Conservation (phyloP, 108 stramenopile genomes). For the Phaeodactylum tricornutum region DNA sequence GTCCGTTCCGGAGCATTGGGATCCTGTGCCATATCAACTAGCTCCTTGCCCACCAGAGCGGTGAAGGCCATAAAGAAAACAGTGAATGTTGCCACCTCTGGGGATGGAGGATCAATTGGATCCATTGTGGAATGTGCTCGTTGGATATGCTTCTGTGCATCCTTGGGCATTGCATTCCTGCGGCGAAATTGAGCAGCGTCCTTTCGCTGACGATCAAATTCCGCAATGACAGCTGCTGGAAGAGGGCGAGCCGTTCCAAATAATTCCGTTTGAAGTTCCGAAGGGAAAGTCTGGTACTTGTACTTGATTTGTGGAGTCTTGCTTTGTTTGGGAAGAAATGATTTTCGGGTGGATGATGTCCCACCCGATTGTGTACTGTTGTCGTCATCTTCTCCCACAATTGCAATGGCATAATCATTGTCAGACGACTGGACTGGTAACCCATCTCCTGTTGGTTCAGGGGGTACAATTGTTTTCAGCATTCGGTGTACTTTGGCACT, state of each 20-base stretch:
- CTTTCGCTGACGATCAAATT: conserved; percentile 78
- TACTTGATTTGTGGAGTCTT: conserved; percentile 13
- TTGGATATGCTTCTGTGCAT: conserved; percentile 21
- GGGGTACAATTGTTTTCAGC: conserved; percentile 79
- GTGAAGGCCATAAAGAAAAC: conserved; percentile 81
- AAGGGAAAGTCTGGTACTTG: conserved; percentile 63
- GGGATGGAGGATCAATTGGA: conserved; percentile 24
- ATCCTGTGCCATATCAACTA: conserved; percentile 57
- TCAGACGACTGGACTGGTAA: conserved; percentile 19
- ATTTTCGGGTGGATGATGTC: conserved; percentile 23
- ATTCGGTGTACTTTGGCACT: conserved; percentile 60
- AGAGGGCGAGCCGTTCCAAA: conserved; percentile 71
- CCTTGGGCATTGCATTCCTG: conserved; percentile 14
- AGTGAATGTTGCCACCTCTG: conserved; percentile 72
- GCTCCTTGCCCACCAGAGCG: conserved; percentile 64
- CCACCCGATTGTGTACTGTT: conserved; percentile 30
- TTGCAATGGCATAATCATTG: conserved; percentile 19
- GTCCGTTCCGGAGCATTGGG: conserved; percentile 36
- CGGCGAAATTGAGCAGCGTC: conserved; percentile 72
- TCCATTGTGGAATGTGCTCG: conserved; percentile 25
- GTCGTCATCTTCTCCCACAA: conserved; percentile 24
- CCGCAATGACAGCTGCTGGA: conserved; percentile 73
- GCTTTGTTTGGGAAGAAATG: no score
- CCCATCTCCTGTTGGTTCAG: conserved; percentile 58
- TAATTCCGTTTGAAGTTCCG: conserved; percentile 41